phyloP scores from a whole-genome alignment of 2,329 filamentous ascomycete species.

The Colletotrichum trifolii region DNA sequence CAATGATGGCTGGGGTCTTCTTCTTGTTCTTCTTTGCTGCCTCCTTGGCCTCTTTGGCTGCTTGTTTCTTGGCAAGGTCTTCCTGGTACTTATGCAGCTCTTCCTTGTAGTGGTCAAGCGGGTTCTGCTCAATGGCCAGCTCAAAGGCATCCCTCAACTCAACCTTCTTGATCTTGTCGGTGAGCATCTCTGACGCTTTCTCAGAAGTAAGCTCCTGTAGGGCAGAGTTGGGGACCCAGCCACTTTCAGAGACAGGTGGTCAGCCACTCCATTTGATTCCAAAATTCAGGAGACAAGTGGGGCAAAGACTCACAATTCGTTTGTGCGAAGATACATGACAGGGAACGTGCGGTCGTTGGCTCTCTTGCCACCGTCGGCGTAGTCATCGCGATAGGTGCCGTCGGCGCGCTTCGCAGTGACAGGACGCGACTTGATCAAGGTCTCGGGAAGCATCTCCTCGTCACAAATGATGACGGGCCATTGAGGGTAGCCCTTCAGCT shows the following conservation, averaged over 20 bases:
- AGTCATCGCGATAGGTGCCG: slow-evolving; percentile 88
- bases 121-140: slow-evolving; percentile 81
- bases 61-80: slow-evolving; percentile 69
- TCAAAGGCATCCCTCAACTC: slow-evolving; percentile 79
- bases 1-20: slow-evolving; percentile 60
- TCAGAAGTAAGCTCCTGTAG: slow-evolving; percentile 81
- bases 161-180: slow-evolving; percentile 83
- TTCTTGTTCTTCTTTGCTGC: slow-evolving; percentile 62
- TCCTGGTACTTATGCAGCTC: slow-evolving; percentile 78
- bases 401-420: slow-evolving; percentile 85
- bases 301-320: slow-evolving; percentile 86
- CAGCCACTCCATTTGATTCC: slow-evolving; percentile 11
- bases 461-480: slow-evolving; percentile 97
- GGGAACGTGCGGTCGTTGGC: slow-evolving; percentile 87
- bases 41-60: slow-evolving; percentile 56
- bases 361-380: slow-evolving; percentile 87
- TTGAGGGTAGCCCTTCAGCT: slow-evolving; percentile 92
- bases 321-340: slow-evolving; percentile 94
- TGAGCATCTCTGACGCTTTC: slow-evolving; percentile 74
- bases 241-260: slow-evolving; percentile 62
- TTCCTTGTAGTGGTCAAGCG: slow-evolving; percentile 85
- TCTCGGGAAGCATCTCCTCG: slow-evolving; percentile 89
- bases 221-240: slow-evolving; percentile 89
- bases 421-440: slow-evolving; percentile 80
- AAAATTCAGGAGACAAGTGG: not conserved